Evolutionary conservation across 805 yeast species (phyloP).

Genomic region (Ogataea methylovora): DNA sequence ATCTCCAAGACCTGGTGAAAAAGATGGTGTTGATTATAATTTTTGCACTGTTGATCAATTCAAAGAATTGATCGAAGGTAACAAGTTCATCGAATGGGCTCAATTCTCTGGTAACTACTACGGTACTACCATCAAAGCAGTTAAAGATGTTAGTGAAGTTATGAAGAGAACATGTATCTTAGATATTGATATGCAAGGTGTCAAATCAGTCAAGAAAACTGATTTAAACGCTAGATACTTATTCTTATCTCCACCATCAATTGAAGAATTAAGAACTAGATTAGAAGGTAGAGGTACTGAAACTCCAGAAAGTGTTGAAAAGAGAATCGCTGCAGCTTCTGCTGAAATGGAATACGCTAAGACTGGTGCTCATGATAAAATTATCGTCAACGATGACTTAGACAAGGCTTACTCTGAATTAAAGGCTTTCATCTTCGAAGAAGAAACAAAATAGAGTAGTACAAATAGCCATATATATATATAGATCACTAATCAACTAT

Average conservation of each 20-base stretch:
- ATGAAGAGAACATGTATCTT: constrained; percentile 75
- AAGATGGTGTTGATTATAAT: constrained; percentile 82
- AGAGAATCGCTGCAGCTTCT: constrained; percentile 80
- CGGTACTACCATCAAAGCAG: constrained; percentile 88
- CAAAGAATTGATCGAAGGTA: constrained; percentile 62
- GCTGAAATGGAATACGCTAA: constrained; percentile 85
- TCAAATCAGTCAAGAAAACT: constrained; percentile 79
- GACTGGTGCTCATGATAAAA: constrained; percentile 86
- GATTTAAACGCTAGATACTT: constrained; percentile 77
- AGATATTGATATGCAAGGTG: constrained; percentile 99
- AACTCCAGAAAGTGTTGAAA: constrained; percentile 73
- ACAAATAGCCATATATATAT: too few species aligned
- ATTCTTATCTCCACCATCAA: constrained; percentile 88
- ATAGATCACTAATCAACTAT: too few species aligned
- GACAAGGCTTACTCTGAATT: constrained; percentile 82
- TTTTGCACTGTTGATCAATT: constrained; percentile 77
- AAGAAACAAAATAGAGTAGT: constrained; percentile 11
- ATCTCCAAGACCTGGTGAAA: constrained; percentile 86
- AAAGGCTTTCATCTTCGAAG: constrained; percentile 62
- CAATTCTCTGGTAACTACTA: constrained; percentile 96
- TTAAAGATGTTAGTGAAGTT: constrained; percentile 56
- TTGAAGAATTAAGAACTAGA: constrained; percentile 69
- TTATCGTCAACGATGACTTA: constrained; percentile 85
- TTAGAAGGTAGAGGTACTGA: constrained; percentile 92
- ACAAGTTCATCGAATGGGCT: constrained; percentile 93